Base-by-base conservation (phyloP, 2,329 filamentous ascomycete genomes). In the Fusarium sp. region DNA sequence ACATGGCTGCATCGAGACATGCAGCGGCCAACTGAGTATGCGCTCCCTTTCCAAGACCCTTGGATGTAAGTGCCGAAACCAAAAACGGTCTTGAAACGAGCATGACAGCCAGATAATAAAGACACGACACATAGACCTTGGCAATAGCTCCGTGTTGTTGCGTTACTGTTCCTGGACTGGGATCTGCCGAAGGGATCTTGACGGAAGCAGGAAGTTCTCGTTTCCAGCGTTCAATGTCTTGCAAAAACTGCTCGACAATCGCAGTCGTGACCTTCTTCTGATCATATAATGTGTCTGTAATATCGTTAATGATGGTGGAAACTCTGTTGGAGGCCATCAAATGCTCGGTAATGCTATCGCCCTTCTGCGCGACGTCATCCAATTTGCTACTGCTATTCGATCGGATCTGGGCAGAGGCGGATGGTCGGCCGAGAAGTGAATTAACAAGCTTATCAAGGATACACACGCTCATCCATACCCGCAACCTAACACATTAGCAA, bases 71-170 rank as follows among this genome's bases (percentile, higher is more conserved):
- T 7, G 84, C 82, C 18, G 84, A 86, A 30, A 90, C 87, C 14
- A 91, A 77, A 35, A 90, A 86, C 0, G 88, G 89, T 3, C 89
- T 82, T 0, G 88, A 90, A 6, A 88, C 86, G 2, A 90, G 77
- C 26, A 89, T 90, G 1, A 90, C 87, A 0, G 88, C 87, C 62
- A 90, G 89, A 71, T 90, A 90, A 72, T 90, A 90, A 1, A 87
- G 81, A 64, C 88, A 90, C 1, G 88, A 86, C 11, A 90, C 84
- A 62, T 90, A 88, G 3, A 89, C 82, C 30, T 84, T 88, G 1
- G 85, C 85, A 32, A 89, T 83, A 5, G 84, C 82, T 1, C 81
- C 82, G 24, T 83, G 80, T 3, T 76, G 77, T 6, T 17, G 56
- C 6, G 42, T 59, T 11, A 59, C 56, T 24, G 42, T 59, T 36